Base-by-base conservation (phyloP, 176 grass and related monocot genomes). In the Saccharum spontaneum region DNA sequence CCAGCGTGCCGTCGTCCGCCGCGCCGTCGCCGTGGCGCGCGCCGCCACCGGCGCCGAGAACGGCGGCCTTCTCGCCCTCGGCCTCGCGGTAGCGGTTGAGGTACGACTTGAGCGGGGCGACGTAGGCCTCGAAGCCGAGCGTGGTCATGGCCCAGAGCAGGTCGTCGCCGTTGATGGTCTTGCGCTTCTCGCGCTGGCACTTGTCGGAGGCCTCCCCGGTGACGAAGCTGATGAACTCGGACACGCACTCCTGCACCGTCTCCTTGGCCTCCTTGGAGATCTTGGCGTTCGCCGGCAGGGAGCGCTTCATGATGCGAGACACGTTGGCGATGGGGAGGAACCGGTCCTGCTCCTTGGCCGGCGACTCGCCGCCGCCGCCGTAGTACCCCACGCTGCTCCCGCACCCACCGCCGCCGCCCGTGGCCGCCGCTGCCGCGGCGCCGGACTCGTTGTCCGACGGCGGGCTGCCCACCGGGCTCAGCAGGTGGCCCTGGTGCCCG, bases 81-180 rank as follows among this genome's bases (percentile, higher is more conserved):
- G 63, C 79, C 88, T 97, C 95, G 57, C 95, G 88, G 82, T 91
- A 94, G 55, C 73, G 82, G 65, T 90, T 84, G 52, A 97, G 88
- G 90, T 97, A 94, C 6, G 78, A 59, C 82, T 92, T 92, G 82
- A 97, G 90, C 48, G 90, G 82, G 71, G 39, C 63, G 71, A 93
- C 95, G 78, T 97, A 97, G 48, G 81, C 91, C 73, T 97, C 95
- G 82, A 97, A 97, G 1, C 92, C 95, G 2, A 97, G 90, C 26
- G 92, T 92, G 79, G 90, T 97, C 92, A 97, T 94, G 74, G 92
- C 95, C 95, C 95, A 97, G 39, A 94, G 88, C 64, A 97, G 90
- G 80, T 97, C 95, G 75, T 97, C 95, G 45, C 95, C 95, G 91
- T 97, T 97, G 83, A 97, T 90, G 78, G 95, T 97, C 95, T 97